Conservation (phyloP, 2,329 filamentous ascomycete genomes). For the Apiospora rasikravindrae region DNA sequence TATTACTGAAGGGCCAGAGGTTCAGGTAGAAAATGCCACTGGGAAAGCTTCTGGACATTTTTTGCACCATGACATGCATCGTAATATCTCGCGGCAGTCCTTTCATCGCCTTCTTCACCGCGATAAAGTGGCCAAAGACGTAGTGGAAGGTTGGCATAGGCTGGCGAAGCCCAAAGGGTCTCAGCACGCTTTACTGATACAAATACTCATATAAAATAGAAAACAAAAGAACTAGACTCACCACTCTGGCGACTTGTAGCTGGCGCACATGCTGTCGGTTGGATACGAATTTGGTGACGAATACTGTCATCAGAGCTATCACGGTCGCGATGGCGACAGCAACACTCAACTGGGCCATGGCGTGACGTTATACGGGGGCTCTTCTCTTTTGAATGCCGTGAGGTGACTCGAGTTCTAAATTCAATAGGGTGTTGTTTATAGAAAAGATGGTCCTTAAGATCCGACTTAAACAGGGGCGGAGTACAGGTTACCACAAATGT, state of each 20-base stretch:
- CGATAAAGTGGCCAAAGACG: conserved; percentile 27
- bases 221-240: conserved; percentile 5
- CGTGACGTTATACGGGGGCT: neutral
- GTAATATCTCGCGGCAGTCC: conserved; percentile 24
- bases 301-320: neutral
- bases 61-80: conserved; percentile 28
- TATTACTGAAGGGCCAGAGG: conserved; percentile 31
- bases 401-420: too few relatives aligned
- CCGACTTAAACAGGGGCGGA: neutral
- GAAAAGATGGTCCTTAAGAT: too few relatives aligned
- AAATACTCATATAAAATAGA: neutral
- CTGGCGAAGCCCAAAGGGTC: conserved; percentile 3
- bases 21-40: conserved; percentile 31
- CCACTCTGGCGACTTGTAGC: conserved; percentile 20
- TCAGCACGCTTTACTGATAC: neutral
- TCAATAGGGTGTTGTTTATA: too few relatives aligned
- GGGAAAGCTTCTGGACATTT: conserved; percentile 26
- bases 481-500: too few relatives aligned
- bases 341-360: conserved; percentile 18
- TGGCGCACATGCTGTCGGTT: conserved; percentile 23
- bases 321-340: neutral
- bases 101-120: conserved; percentile 26
- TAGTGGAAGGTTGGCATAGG: conserved; percentile 29
- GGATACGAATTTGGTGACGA: conserved; percentile 16
- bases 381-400: too few relatives aligned